Evolutionary conservation across 768 basidiomycete genomes (phyloP), one percentile per base, ranked within the genome.

Genomic region (Dacryopinax primogenitus): DNA sequence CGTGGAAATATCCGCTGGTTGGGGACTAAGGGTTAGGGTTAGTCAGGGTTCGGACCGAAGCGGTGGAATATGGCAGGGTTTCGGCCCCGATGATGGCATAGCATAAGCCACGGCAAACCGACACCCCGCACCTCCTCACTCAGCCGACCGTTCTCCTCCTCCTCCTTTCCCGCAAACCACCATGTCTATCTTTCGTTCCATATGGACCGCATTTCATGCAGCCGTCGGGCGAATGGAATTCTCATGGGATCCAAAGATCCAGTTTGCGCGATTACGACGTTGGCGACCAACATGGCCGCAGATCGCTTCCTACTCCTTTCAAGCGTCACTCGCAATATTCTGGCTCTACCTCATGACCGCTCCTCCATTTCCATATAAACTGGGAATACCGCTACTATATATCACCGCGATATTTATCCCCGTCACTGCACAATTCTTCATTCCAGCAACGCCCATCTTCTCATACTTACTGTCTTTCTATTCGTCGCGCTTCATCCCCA

Each of bases 381-480:
- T 95, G 41, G 65, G 80, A 61, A 90, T 95, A 69, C 92, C 93
- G 7, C 36, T 84, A 32, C 76, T 87, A 21, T 94, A 89, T 77
- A 71, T 76, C 64, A 71, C 81, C 62, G 86, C 84, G 33, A 80
- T 97, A 66, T 47, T 64, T 45, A 13, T 51, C 41, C 41, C 41
- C 6, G 41, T 44, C 6, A 44, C 41, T 15, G 41, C 41, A 15
- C 78, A 73, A 51, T 73, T 73, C 68, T 66, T 72, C 67, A 67
- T 73, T 11, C 92, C 92, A 0, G 94, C 91, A 0, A 87, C 84
- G 0, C 93, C 94, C 16, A 77, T 98, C 45, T 85, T 95, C 69
- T 79, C 84, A 11, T 98, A 89, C 84, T 79, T 97, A 28, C 80
- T 98, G 66, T 82, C 85, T 1, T 98, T 85, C 76, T 98, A 88